Percentiles rank a stretch among this genome's conserved stretches.
Conservation (phyloP, 495 filamentous ascomycete species). For the Corynascus novoguineensis region DNA sequence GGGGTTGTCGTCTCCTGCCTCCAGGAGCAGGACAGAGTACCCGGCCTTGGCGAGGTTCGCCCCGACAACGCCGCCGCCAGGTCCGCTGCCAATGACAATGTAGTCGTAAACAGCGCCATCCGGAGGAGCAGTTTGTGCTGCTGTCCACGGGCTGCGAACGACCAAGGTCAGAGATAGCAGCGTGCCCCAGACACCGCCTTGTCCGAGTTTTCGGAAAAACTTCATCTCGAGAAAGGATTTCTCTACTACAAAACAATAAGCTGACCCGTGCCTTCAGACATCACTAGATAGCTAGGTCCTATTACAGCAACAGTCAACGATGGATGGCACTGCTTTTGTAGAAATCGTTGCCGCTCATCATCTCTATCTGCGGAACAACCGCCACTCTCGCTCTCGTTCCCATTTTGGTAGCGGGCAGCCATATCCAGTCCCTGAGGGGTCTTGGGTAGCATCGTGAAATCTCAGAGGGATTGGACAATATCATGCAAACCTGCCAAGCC, state of each 20-base stretch:
- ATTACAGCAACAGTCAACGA: too few species aligned
- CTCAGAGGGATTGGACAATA: neutral
- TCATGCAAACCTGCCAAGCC: neutral
- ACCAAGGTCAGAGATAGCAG: slow-evolving; percentile 13
- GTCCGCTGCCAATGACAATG: slow-evolving; percentile 1
- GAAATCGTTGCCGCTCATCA: too few species aligned
- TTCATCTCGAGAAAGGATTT: slow-evolving; percentile 7
- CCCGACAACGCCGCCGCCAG: neutral
- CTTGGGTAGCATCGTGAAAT: neutral
- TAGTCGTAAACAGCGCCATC: slow-evolving; percentile 18
- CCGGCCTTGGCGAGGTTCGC: slow-evolving; percentile 2
- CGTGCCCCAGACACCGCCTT: neutral
- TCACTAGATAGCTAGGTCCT: too few species aligned
- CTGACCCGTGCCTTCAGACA: too few species aligned
- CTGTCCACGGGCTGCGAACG: neutral
- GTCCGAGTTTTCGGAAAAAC: slow-evolving; percentile 1
- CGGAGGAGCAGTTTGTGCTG: slow-evolving; percentile 5
- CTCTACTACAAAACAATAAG: neutral
- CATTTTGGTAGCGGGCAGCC: neutral
- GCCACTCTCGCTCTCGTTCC: neutral
- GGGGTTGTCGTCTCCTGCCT: slow-evolving; percentile 1
- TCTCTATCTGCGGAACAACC: too few species aligned
- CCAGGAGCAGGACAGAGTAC: neutral
- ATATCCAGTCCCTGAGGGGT: neutral
- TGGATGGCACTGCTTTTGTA: too few species aligned